Conservation (phyloP, 2,329 filamentous ascomycete genomes). For the Tympanopsis confertula region DNA sequence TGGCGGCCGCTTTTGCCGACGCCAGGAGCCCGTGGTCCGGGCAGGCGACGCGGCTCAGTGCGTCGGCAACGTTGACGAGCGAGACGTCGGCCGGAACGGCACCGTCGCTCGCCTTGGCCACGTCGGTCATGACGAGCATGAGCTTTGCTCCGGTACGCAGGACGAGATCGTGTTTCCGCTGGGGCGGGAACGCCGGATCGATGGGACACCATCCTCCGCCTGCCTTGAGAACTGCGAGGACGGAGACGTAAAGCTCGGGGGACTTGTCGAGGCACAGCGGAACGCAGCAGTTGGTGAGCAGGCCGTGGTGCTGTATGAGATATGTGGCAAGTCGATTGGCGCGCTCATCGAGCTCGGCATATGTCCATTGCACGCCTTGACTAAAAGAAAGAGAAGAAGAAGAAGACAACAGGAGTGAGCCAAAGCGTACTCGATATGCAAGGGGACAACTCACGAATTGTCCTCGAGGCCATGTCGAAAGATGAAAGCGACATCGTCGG, state of each 20-base stretch:
- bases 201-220: conserved; percentile 27
- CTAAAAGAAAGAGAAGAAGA: too few species aligned
- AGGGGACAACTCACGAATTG: conserved; percentile 4
- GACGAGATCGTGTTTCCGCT: conserved; percentile 23
- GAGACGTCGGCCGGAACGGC: conserved; percentile 14
- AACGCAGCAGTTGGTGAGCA: conserved; percentile 12
- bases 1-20: conserved; percentile 2
- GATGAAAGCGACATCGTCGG: conserved; percentile 7
- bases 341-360: conserved; percentile 19
- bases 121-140: conserved; percentile 12
- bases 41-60: background rate
- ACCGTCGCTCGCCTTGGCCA: conserved; percentile 9
- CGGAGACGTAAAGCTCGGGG: conserved; percentile 22
- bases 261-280: conserved; percentile 25
- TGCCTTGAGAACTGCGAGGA: conserved; percentile 26
- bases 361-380: conserved; percentile 15
- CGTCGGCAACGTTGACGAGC: conserved; percentile 13
- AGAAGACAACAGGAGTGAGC: too few species aligned
- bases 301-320: conserved; percentile 14
- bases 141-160: conserved; percentile 17
- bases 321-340: conserved; percentile 17
- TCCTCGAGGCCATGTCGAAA: conserved; percentile 10
- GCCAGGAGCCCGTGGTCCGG: background rate
- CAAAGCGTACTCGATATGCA: too few species aligned
- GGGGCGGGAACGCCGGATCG: conserved; percentile 22